Evolutionary conservation across 1,284 basidiomycete genomes (phyloP).

Genomic region (Melampsora americana): DNA sequence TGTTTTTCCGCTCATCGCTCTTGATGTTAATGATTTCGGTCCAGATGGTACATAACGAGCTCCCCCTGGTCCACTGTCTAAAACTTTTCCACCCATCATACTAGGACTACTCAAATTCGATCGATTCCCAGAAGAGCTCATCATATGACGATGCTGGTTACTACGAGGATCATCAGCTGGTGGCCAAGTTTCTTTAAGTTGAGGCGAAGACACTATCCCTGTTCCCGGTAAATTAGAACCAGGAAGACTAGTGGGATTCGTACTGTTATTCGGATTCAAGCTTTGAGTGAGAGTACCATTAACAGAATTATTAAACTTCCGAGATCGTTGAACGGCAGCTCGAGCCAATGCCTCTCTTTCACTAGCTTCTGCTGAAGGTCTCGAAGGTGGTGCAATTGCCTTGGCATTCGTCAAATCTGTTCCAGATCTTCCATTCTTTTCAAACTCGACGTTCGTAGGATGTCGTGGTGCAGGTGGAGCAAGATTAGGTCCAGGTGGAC

Average conservation of each 20-base stretch:
- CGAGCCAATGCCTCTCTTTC: slow-evolving; percentile 41
- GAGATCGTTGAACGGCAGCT: slow-evolving; percentile 38
- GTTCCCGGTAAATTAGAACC: slow-evolving; percentile 6
- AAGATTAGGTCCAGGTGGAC: slow-evolving; percentile 12
- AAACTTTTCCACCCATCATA: too few species aligned
- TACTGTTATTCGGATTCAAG: too few species aligned
- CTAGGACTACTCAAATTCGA: too few species aligned
- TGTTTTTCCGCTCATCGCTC: too few species aligned
- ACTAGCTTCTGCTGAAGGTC: slow-evolving; percentile 28
- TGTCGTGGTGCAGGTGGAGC: background rate
- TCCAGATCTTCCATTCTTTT: slow-evolving; percentile 10
- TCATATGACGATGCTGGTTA: too few species aligned
- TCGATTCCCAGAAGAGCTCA: too few species aligned
- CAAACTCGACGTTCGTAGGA: background rate
- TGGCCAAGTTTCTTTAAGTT: slow-evolving; percentile 4
- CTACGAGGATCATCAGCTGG: background rate
- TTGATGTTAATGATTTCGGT: too few species aligned
- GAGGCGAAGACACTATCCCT: background rate
- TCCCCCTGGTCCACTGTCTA: too few species aligned
- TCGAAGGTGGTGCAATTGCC: slow-evolving; percentile 1
- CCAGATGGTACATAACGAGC: too few species aligned
- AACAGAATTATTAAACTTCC: slow-evolving; percentile 17
- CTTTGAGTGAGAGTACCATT: background rate
- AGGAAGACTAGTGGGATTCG: background rate
- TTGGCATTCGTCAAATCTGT: slow-evolving; percentile 9